Percentiles rank a stretch among this genome's conserved stretches.
Conservation (phyloP, 108 stramenopile species). For the Nannochloropsis oceanica region DNA sequence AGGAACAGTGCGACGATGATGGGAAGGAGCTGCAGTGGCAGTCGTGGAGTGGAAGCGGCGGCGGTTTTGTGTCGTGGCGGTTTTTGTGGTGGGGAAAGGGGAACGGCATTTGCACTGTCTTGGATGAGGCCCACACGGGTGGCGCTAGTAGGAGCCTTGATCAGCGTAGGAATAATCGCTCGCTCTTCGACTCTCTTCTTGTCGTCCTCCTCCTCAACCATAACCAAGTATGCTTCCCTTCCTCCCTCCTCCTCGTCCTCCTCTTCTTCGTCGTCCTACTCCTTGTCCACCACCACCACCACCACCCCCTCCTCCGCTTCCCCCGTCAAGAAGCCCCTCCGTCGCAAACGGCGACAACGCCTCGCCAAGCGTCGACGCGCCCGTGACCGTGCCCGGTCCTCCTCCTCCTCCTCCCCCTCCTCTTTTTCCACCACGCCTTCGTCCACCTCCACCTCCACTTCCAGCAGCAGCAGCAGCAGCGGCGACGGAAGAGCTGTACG, state of each 20-base stretch:
- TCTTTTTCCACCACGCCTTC: not conserved
- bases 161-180: too few relatives aligned
- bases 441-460: not conserved
- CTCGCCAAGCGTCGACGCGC: not conserved
- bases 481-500: not conserved
- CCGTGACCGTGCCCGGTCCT: not conserved
- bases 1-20: too few relatives aligned
- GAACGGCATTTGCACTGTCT: too few relatives aligned
- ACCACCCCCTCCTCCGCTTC: not conserved
- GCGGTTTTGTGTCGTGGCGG: too few relatives aligned
- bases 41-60: too few relatives aligned
- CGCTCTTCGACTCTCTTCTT: not conserved
- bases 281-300: not conserved
- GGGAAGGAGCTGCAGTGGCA: too few relatives aligned
- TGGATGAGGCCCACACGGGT: too few relatives aligned
- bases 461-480: not conserved
- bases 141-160: too few relatives aligned
- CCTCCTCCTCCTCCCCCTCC: not conserved
- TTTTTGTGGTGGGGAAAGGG: too few relatives aligned
- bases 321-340: not conserved
- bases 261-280: not conserved
- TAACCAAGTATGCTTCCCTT: not conserved
- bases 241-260: not conserved
- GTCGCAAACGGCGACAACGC: not conserved
- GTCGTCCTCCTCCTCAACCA: not conserved